Conservation (phyloP, 768 basidiomycete genomes). For the Amanita pseudoporphyria region DNA sequence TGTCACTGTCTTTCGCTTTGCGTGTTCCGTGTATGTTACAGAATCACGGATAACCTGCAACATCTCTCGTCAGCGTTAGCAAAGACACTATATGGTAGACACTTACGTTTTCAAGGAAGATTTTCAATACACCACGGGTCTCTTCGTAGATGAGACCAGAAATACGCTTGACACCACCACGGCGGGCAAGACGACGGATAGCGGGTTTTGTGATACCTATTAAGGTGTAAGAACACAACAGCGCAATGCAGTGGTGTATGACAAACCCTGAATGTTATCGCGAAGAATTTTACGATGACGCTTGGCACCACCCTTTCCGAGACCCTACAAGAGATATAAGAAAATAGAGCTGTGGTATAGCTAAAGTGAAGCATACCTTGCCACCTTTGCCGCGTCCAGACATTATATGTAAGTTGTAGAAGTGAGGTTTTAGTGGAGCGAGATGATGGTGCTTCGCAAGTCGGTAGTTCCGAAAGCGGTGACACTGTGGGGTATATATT, state of each 20-base stretch:
- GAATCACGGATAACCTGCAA: constrained; percentile 85
- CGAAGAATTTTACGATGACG: constrained; percentile 76
- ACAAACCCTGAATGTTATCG: constrained; percentile 79
- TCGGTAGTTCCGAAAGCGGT: not conserved
- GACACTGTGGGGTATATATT: constrained; percentile 26
- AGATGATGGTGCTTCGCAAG: not conserved
- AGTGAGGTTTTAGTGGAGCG: constrained; percentile 1
- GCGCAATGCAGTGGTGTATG: constrained; percentile 58
- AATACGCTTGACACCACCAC: constrained; percentile 98
- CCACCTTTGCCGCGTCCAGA: constrained; percentile 77
- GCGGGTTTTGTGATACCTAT: constrained; percentile 47
- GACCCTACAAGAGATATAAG: constrained; percentile 35
- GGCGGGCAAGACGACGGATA: constrained; percentile 75
- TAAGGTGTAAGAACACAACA: constrained; percentile 22
- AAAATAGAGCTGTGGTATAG: constrained; percentile 24
- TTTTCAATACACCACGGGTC: constrained; percentile 91
- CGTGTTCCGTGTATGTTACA: constrained; percentile 98
- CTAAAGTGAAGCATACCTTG: constrained; percentile 48
- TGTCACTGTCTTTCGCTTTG: constrained; percentile 92
- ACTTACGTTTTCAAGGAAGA: constrained; percentile 83
- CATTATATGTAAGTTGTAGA: constrained; percentile 27
- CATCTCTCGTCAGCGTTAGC: constrained; percentile 4
- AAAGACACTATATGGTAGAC: not conserved
- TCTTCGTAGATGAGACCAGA: constrained; percentile 92
- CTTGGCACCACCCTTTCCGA: constrained; percentile 74